A percentile compares a stretch with the other conserved stretches of the same genome.
phyloP scores from a whole-genome alignment of 148 eudicot genomes.

The Chenopodium berlandieri region DNA sequence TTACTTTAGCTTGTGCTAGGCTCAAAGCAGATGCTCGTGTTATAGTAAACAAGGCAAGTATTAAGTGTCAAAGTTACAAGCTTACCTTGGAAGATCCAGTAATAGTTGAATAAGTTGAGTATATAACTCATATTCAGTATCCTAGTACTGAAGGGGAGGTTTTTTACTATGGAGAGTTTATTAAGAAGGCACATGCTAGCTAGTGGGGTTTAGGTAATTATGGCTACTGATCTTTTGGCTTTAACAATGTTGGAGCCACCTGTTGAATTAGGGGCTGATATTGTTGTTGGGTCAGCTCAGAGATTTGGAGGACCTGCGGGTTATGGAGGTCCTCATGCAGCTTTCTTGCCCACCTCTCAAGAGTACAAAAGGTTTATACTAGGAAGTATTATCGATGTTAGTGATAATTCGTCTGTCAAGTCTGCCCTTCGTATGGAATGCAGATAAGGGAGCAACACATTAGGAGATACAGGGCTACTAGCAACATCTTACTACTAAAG shows the following conservation, averaged over 20 bases:
- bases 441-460: constrained; percentile 99
- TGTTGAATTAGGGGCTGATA: constrained; percentile 86
- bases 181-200: constrained; percentile 79
- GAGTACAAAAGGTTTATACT: constrained; percentile 99
- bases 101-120: no score
- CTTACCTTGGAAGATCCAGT: constrained; percentile 40
- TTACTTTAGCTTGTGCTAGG: constrained; percentile 97
- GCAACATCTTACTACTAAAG: constrained; percentile 99
- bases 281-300: constrained; percentile 96
- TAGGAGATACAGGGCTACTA: constrained; percentile 89
- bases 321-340: constrained; percentile 98
- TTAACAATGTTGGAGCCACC: constrained; percentile 91
- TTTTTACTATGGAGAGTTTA: constrained; percentile 76
- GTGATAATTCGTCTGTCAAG: constrained; percentile 89
- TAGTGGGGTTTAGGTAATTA: constrained; percentile 83
- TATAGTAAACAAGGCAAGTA: constrained; percentile 83
- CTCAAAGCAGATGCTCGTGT: constrained; percentile 99
- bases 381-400: constrained; percentile 87
- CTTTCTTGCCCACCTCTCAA: constrained; percentile 89
- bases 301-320: constrained; percentile 99
- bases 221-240: constrained; percentile 90
- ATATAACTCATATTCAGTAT: constrained; percentile 41
- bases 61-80: constrained; percentile 92
- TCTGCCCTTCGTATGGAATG: constrained; percentile 92
- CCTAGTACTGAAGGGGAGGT: constrained; percentile 96